A percentile compares a stretch with the other conserved stretches of the same genome.
These are phyloP conservation scores for Bryoerythrophyllum caledonicum DNA, from an alignment of 225 moss, liverwort and hornwort species.

Conservation along the genomic window DNA sequence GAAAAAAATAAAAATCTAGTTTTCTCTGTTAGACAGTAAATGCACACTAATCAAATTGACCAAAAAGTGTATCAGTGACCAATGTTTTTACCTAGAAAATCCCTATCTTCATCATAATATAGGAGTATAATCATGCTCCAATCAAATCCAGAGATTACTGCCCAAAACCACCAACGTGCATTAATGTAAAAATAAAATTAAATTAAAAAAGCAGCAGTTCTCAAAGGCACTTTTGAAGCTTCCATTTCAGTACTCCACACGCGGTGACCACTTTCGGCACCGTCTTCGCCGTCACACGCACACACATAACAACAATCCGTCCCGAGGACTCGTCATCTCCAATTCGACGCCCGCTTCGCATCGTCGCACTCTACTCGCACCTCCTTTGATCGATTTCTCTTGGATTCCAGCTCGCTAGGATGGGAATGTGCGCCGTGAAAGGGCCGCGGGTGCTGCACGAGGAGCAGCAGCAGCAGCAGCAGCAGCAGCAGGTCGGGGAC, in stretches of 20 bases:
- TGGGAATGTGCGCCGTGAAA: conserved; percentile 39
- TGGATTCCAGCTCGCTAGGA: neutral
- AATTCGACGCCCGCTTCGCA: neutral
- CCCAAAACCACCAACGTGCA: neutral
- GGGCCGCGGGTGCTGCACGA: conserved; percentile 33
- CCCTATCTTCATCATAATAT: too few relatives aligned
- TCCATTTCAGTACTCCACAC: neutral
- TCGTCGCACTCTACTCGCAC: too few relatives aligned
- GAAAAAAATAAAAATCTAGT: too few relatives aligned
- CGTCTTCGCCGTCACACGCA: neutral
- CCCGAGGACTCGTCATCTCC: neutral
- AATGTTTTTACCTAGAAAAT: neutral
- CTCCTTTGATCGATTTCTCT: too few relatives aligned
- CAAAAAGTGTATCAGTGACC: neutral
- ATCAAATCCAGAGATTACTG: neutral
- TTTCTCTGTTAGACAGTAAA: too few relatives aligned
- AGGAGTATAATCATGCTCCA: too few relatives aligned
- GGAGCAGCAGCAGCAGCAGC: neutral
- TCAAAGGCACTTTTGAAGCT: neutral
- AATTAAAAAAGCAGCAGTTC: too few relatives aligned
- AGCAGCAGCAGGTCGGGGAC: neutral
- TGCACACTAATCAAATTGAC: neutral
- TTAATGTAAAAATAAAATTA: too few relatives aligned
- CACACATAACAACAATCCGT: too few relatives aligned
- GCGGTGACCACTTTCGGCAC: neutral